Conservation (phyloP, 2,329 filamentous ascomycete genomes). For the Sporothrix humicola region DNA sequence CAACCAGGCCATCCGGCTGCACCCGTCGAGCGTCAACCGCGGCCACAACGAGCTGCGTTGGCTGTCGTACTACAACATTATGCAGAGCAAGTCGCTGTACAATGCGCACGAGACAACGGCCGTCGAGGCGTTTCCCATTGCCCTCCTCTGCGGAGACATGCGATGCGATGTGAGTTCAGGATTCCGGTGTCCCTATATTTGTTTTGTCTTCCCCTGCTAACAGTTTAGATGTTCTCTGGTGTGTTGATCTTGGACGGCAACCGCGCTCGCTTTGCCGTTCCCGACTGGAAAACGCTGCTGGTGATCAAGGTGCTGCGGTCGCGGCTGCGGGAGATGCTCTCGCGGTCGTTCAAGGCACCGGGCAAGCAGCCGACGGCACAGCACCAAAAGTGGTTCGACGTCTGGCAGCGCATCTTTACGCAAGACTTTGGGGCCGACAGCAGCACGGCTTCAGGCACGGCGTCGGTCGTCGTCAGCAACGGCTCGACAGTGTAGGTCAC, state of each 20-base stretch:
- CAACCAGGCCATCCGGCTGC: conserved; percentile 86
- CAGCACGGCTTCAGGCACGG: neutral
- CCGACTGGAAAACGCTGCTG: conserved; percentile 89
- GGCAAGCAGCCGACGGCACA: conserved; percentile 67
- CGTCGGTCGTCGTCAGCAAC: conserved; percentile 7
- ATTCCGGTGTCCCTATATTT: neutral
- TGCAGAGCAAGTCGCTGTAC: conserved; percentile 87
- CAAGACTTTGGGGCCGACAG: conserved; percentile 49
- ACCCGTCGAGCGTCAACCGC: conserved; percentile 89
- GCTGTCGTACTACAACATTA: conserved; percentile 95
- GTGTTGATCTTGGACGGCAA: conserved; percentile 88
- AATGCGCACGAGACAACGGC: conserved; percentile 90
- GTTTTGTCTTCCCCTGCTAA: neutral
- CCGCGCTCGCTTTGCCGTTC: conserved; percentile 78
- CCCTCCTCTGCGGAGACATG: conserved; percentile 84
- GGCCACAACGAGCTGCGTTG: conserved; percentile 71
- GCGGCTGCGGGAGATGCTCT: conserved; percentile 76
- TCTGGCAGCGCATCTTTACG: conserved; percentile 74
- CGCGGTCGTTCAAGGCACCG: conserved; percentile 70
- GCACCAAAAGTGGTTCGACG: conserved; percentile 74
- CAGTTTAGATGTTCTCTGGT: conserved; percentile 78
- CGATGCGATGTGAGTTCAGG: conserved; percentile 72
- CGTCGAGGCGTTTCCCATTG: conserved; percentile 80
- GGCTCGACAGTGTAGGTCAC: conserved; percentile 3
- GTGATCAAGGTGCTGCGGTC: conserved; percentile 82